A percentile compares a stretch with the other conserved stretches of the same genome.
Conservation (phyloP, 2,329 filamentous ascomycete genomes). For the Fusarium sp. region DNA sequence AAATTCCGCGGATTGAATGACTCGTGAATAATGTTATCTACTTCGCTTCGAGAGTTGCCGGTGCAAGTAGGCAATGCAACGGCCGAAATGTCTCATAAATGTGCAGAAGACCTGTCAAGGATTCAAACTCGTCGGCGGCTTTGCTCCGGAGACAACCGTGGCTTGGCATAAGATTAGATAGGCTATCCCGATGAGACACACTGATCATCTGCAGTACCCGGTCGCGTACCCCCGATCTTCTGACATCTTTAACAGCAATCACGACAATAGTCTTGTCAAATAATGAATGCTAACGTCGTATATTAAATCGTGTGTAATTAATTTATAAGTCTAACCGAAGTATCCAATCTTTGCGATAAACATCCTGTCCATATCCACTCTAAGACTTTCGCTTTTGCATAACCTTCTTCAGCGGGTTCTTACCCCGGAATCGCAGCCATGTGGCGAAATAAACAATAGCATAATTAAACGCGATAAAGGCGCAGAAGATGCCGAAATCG, state of each 20-base stretch:
- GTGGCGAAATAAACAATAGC: slow-evolving; percentile 54
- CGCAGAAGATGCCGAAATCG: slow-evolving; percentile 73
- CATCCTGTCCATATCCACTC: background rate
- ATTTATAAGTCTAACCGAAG: background rate
- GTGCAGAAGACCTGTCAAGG: background rate
- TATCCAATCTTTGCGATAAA: background rate
- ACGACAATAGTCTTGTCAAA: background rate
- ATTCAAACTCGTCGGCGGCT: background rate
- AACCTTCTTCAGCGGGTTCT: slow-evolving; percentile 52
- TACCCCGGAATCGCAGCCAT: slow-evolving; percentile 55
- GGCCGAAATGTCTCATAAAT: background rate
- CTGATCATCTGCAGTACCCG: background rate
- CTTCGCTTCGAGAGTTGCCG: background rate
- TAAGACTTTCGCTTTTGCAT: slow-evolving; percentile 44
- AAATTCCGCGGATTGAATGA: too few species aligned
- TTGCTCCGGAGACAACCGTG: background rate
- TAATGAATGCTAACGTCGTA: background rate
- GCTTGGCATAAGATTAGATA: background rate
- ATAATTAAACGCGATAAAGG: slow-evolving; percentile 74
- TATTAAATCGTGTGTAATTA: background rate
- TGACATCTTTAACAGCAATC: background rate
- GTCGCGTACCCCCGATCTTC: background rate
- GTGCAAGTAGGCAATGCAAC: background rate
- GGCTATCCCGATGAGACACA: background rate
- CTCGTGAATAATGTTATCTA: background rate